Evolutionary conservation across 495 filamentous ascomycete genomes (phyloP).

Genomic region (Collariella sp.): DNA sequence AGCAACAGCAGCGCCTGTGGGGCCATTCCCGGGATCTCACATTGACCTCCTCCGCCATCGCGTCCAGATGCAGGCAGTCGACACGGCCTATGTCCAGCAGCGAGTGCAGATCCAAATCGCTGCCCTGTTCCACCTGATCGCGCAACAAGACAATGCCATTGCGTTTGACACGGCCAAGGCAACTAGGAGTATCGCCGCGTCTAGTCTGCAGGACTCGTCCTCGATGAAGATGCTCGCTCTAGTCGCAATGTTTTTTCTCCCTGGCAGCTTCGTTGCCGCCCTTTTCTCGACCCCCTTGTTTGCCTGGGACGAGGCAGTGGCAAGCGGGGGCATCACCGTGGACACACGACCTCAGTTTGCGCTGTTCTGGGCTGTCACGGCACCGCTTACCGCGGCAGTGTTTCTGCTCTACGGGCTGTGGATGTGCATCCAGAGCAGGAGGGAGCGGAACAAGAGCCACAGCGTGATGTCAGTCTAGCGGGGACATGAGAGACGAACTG

Average conservation of each 20-base stretch:
- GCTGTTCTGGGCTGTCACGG: constrained; percentile 25
- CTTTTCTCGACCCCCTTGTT: constrained; percentile 26
- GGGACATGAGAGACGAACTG: too few species aligned
- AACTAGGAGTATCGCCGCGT: constrained; percentile 31
- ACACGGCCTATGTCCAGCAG: constrained; percentile 22
- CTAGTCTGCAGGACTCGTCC: constrained; percentile 37
- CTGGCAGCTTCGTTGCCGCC: constrained; percentile 41
- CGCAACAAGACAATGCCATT: constrained; percentile 28
- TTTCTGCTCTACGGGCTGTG: constrained; percentile 24
- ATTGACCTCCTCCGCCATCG: constrained; percentile 15
- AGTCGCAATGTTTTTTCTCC: constrained; percentile 47
- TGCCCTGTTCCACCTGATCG: constrained; percentile 25
- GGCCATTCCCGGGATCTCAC: background rate
- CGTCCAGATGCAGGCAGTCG: constrained; percentile 21
- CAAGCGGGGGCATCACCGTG: constrained; percentile 5
- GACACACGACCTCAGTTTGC: constrained; percentile 20
- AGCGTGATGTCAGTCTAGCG: background rate
- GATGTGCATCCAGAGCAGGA: constrained; percentile 18
- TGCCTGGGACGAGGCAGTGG: constrained; percentile 14
- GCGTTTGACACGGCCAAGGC: constrained; percentile 23
- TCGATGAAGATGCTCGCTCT: constrained; percentile 48
- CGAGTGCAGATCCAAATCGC: constrained; percentile 28
- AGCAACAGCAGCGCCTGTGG: background rate
- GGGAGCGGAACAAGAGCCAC: constrained; percentile 8
- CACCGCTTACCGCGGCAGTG: constrained; percentile 18